Evolutionary conservation across 75 land plant genomes (phyloP).

Genomic region (Pinus taeda): DNA sequence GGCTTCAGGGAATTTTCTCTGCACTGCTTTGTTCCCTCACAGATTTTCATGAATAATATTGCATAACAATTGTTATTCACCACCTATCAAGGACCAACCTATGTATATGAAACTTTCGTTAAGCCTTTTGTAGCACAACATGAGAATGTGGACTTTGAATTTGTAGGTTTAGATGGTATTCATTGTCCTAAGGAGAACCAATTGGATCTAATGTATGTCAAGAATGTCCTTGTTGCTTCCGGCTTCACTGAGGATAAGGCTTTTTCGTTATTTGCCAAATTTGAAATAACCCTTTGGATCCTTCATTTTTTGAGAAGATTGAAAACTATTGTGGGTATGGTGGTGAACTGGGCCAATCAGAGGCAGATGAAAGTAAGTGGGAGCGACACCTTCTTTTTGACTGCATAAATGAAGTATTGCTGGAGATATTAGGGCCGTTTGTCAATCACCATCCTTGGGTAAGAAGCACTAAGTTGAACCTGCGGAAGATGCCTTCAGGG

Average conservation of each 20-base stretch:
- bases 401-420: slow-evolving; percentile 55
- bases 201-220: slow-evolving; percentile 33
- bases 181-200: slow-evolving; percentile 22
- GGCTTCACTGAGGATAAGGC: slow-evolving; percentile 26
- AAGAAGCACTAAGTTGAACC: slow-evolving; percentile 13
- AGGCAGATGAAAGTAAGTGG: background rate
- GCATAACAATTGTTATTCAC: background rate
- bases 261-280: slow-evolving; percentile 27
- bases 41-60: background rate
- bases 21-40: background rate
- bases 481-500: slow-evolving; percentile 21
- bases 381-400: slow-evolving; percentile 72
- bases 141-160: slow-evolving; percentile 28
- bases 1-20: background rate
- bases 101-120: slow-evolving; percentile 72
- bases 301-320: slow-evolving; percentile 43
- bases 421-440: slow-evolving; percentile 34
- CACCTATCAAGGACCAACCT: slow-evolving; percentile 61
- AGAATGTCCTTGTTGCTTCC: slow-evolving; percentile 49
- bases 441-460: slow-evolving; percentile 30
- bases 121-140: slow-evolving; percentile 73
- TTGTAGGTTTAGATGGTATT: background rate
- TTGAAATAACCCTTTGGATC: slow-evolving; percentile 38
- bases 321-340: slow-evolving; percentile 22
- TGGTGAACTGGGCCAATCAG: background rate